Evolutionary conservation across 306 rosid genomes (phyloP).

Genomic region (Vigna nakashimae): DNA sequence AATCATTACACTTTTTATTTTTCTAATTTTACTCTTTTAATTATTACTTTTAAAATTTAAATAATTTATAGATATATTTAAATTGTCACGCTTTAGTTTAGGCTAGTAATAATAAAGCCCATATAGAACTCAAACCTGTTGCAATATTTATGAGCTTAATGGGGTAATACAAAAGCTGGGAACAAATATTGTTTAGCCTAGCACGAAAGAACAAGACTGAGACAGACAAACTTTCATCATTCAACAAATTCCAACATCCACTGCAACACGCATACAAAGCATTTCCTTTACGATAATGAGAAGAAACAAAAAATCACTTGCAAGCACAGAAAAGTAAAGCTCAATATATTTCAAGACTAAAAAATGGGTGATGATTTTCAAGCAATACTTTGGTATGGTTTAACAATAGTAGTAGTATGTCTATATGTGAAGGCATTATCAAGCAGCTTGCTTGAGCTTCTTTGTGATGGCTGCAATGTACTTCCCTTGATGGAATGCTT

Average conservation of each 20-base stretch:
- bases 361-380: slow-evolving; percentile 56
- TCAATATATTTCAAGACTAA: slow-evolving; percentile 46
- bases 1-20: too few relatives aligned
- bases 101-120: background rate
- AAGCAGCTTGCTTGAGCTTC: slow-evolving; percentile 89
- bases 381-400: slow-evolving; percentile 44
- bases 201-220: slow-evolving; percentile 17
- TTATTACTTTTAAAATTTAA: too few relatives aligned
- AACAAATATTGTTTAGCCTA: slow-evolving; percentile 34
- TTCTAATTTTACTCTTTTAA: too few relatives aligned
- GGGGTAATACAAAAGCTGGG: slow-evolving; percentile 14
- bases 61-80: too few relatives aligned
- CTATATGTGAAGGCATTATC: slow-evolving; percentile 35
- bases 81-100: too few relatives aligned
- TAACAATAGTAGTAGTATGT: slow-evolving; percentile 39
- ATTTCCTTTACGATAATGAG: slow-evolving; percentile 20
- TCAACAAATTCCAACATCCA: slow-evolving; percentile 51
- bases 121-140: background rate
- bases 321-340: slow-evolving; percentile 52
- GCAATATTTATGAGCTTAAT: slow-evolving; percentile 12
- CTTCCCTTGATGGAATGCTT: slow-evolving; percentile 96
- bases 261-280: slow-evolving; percentile 60
- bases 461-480: slow-evolving; percentile 84
- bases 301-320: slow-evolving; percentile 50
- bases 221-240: slow-evolving; percentile 51